Percentiles rank a stretch among this genome's conserved stretches.
phyloP scores from a whole-genome alignment of 73 alveolate species.

The Tetrahymena malaccensis region DNA sequence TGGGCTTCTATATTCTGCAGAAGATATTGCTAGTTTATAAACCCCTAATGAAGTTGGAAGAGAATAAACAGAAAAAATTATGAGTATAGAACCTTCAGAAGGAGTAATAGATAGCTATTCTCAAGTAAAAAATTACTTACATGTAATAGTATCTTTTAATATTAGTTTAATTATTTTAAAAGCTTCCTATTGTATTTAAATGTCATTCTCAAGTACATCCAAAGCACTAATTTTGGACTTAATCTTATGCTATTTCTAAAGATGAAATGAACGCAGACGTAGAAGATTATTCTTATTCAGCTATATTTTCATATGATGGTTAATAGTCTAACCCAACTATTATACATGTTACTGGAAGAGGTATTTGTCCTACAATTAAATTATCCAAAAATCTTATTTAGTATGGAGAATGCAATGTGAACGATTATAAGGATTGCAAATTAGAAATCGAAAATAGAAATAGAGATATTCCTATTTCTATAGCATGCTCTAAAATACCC shows the following conservation, averaged over 20 bases:
- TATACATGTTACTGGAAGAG: conserved; percentile 93
- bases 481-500: conserved; percentile 82
- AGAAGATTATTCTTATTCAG: conserved; percentile 65
- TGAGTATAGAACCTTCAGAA: conserved; percentile 86
- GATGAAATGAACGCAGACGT: conserved; percentile 58
- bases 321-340: conserved; percentile 74
- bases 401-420: conserved; percentile 88
- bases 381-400: conserved; percentile 62
- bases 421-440: conserved; percentile 77
- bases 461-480: conserved; percentile 87
- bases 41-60: conserved; percentile 91
- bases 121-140: conserved; percentile 15
- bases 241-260: conserved; percentile 43
- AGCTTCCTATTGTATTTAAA: conserved; percentile 69
- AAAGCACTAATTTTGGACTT: conserved; percentile 43
- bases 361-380: conserved; percentile 89
- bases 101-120: conserved; percentile 90
- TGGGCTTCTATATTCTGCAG: conserved; percentile 78
- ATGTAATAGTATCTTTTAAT: background rate
- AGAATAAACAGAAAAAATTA: conserved; percentile 88
- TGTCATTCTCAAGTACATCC: conserved; percentile 63
- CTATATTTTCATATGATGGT: conserved; percentile 43
- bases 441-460: conserved; percentile 85
- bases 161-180: background rate
- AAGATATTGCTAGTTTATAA: conserved; percentile 60